Evolutionary conservation across 2,329 filamentous ascomycete species (phyloP).

Genomic region (Fusarium domesticum): DNA sequence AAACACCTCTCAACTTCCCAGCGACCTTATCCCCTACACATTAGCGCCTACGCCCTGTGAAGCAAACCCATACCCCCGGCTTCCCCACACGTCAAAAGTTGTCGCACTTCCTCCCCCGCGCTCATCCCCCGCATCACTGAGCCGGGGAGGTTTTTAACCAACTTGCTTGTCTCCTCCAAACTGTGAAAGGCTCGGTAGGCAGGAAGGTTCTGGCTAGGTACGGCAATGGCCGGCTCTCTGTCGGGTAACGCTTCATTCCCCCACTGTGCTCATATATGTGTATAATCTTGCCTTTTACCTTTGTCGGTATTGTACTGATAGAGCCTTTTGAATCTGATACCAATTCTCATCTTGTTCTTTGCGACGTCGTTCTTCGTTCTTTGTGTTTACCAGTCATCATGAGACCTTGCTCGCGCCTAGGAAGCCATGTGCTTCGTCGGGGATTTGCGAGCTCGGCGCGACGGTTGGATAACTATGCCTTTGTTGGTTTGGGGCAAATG

Average conservation of each 20-base stretch:
- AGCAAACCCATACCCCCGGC: too few species aligned
- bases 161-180: conserved; percentile 8
- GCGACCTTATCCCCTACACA: conserved; percentile 8
- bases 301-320: too few species aligned
- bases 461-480: conserved; percentile 53
- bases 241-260: conserved; percentile 23
- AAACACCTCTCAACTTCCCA: conserved; percentile 1
- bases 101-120: conserved; percentile 4
- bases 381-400: conserved; percentile 4
- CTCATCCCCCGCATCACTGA: conserved; percentile 20
- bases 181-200: conserved; percentile 1
- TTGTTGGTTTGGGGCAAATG: conserved; percentile 61
- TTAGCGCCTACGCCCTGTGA: conserved; percentile 10
- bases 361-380: neutral
- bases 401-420: conserved; percentile 26
- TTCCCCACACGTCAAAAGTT: neutral
- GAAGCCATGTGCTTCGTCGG: conserved; percentile 39
- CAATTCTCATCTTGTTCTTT: conserved; percentile 1
- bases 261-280: conserved; percentile 1
- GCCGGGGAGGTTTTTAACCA: neutral
- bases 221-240: conserved; percentile 39
- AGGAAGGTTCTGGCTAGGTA: conserved; percentile 29
- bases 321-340: too few species aligned
- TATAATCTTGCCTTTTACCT: too few species aligned
- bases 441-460: conserved; percentile 49